phyloP scores from a whole-genome alignment of 306 rosid species.

The Corylus americana region DNA sequence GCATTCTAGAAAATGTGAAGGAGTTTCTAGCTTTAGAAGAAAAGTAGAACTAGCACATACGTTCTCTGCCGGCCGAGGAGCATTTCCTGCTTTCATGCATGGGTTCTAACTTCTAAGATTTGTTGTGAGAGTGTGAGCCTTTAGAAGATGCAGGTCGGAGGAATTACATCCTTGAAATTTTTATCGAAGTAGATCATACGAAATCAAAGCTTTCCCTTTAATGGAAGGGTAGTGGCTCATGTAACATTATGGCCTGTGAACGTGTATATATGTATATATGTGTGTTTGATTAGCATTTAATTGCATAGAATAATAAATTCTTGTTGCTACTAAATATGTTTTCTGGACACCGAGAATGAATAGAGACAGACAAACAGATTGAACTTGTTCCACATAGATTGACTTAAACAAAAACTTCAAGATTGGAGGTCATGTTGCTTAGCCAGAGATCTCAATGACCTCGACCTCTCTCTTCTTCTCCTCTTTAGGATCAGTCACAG shows the following conservation, averaged over 20 bases:
- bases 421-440: neutral
- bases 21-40: constrained; percentile 30
- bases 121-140: neutral
- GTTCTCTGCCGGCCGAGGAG: neutral
- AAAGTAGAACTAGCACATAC: neutral
- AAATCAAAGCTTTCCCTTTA: neutral
- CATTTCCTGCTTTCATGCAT: too few species aligned
- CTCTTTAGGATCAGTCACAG: constrained; percentile 19
- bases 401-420: neutral
- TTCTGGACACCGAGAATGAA: neutral
- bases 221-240: neutral
- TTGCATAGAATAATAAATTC: neutral
- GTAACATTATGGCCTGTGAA: neutral
- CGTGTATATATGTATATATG: neutral
- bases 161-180: neutral
- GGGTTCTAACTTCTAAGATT: too few species aligned
- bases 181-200: too few species aligned
- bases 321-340: neutral
- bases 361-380: neutral
- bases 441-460: constrained; percentile 4
- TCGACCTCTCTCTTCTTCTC: too few species aligned
- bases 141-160: neutral
- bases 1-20: constrained; percentile 41
- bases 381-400: neutral
- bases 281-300: neutral